Evolutionary conservation across 331 rosid species (phyloP), one percentile per base, ranked within the genome.

Genomic region (Telfairia occidentalis): DNA sequence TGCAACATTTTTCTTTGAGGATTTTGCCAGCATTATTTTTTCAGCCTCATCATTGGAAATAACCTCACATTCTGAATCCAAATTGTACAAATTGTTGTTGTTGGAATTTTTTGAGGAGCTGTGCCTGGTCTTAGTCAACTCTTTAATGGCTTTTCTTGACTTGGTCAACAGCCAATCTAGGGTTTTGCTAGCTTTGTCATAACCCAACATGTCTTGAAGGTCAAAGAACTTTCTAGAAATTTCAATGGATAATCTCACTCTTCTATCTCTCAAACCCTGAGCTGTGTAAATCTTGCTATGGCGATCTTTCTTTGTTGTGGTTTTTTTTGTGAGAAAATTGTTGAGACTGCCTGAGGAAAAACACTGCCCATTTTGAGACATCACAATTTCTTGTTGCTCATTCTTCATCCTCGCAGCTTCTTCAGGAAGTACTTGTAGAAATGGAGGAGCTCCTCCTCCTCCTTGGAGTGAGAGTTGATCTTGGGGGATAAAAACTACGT

Each of bases 221-320:
- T 94, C 98, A 40, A 94, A 94, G 92, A 94, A 94, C 86, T 91
- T 86, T 1, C 98, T 76, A 21, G 98, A 90, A 2, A 91, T 89
- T 53, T 84, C 94, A 26, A 94, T 87, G 61, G 97, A 94, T 7
- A 94, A 67, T 61, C 98, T 88, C 7, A 94, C 98, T 80, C 98
- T 82, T 4, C 98, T 77, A 58, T 94, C 98, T 37, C 98, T 86
- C 79, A 89, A 73, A 6, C 98, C 98, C 71, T 91, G 98, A 5
- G 98, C 86, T 12, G 98, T 94, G 86, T 79, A 81, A 86, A 94
- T 94, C 92, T 94, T 94, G 83, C 97, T 91, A 84, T 94, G 98
- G 24, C 96, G 80, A 28, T 94, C 96, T 76, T 90, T 94, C 88
- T 88, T 94, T 9, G 37, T 63, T 4, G 29, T 64, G 0, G 82